Evolutionary conservation across 2,329 filamentous ascomycete species (phyloP).

Genomic region (Aspergillus quadricinctus): DNA sequence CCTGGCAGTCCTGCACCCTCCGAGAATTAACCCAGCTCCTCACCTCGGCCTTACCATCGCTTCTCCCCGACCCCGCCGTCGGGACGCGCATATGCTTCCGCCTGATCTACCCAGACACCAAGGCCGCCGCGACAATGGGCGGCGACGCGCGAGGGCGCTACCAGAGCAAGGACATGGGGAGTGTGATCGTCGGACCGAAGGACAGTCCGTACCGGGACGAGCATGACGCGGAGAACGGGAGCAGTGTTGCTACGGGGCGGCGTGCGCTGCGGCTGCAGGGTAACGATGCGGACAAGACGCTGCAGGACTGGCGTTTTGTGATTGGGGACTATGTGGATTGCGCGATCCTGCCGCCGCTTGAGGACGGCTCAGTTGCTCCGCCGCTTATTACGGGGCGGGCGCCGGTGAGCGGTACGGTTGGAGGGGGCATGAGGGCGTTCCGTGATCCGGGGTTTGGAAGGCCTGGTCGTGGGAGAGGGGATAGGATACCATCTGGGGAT

Average conservation of each 20-base stretch:
- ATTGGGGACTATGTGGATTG: constrained; percentile 86
- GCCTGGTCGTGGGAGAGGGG: constrained; percentile 41
- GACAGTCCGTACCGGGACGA: constrained; percentile 23
- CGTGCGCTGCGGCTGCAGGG: constrained; percentile 43
- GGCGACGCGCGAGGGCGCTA: constrained; percentile 55
- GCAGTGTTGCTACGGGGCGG: constrained; percentile 28
- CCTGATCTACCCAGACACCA: constrained; percentile 75
- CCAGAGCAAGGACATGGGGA: constrained; percentile 76
- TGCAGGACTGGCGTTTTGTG: constrained; percentile 74
- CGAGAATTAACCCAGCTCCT: constrained; percentile 76
- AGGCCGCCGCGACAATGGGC: constrained; percentile 34
- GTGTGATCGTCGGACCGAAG: constrained; percentile 63
- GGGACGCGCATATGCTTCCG: constrained; percentile 86
- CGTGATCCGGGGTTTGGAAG: constrained; percentile 45
- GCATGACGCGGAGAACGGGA: constrained; percentile 36
- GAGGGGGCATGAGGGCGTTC: constrained; percentile 39
- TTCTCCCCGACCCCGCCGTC: constrained; percentile 69
- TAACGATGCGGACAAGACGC: constrained; percentile 65
- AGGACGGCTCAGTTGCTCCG: constrained; percentile 69
- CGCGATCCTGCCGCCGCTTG: constrained; percentile 70
- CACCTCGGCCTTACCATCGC: constrained; percentile 60
- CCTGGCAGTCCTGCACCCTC: constrained; percentile 77
- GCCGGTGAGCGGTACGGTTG: constrained; percentile 39
- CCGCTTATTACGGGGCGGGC: constrained; percentile 47
- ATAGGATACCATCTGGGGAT: constrained; percentile 43